Evolutionary conservation across 2,329 filamentous ascomycete species (phyloP), one percentile per base, ranked within the genome.

Genomic region (Ceratocystis colombiana): DNA sequence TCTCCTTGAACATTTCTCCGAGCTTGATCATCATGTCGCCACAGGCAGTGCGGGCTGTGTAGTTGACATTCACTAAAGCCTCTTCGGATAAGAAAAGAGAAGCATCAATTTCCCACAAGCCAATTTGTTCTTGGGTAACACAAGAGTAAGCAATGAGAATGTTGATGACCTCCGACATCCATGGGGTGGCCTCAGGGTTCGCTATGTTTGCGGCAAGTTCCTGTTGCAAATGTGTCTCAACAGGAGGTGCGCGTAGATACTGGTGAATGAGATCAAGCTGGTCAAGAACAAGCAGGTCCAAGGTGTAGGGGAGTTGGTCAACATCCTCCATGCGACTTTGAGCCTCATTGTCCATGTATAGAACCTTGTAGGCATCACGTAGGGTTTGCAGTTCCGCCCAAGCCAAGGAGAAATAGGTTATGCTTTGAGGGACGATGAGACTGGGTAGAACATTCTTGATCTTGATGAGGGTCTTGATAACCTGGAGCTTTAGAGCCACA

Each of bases 41-140:
- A 69, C 90, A 94, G 50, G 93, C 94, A 20, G 90, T 96, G 70
- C 94, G 86, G 15, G 94, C 89, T 0, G 94, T 96, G 77, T 97
- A 99, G 75, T 97, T 97, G 41, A 92, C 89, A 12, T 91, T 96
- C 20, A 96, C 88, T 1, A 91, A 93, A 1, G 90, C 93, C 77
- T 97, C 93, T 75, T 99, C 94, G 0, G 91, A 93, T 61, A 99
- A 81, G 76, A 95, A 99, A 1, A 99, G 83, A 67, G 96, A 97
- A 70, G 95, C 88, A 75, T 99, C 94, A 69, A 96, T 90, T 71
- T 96, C 90, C 94, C 94, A 99, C 8, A 99, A 77, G 6, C 89
- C 90, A 76, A 96, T 90, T 73, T 97, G 94, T 74, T 99, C 94
- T 33, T 85, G 86, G 1, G 89, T 92, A 71, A 99, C 95, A 70